Evolutionary conservation across 768 basidiomycete genomes (phyloP).

Genomic region (Sporobolomyces roseus): DNA sequence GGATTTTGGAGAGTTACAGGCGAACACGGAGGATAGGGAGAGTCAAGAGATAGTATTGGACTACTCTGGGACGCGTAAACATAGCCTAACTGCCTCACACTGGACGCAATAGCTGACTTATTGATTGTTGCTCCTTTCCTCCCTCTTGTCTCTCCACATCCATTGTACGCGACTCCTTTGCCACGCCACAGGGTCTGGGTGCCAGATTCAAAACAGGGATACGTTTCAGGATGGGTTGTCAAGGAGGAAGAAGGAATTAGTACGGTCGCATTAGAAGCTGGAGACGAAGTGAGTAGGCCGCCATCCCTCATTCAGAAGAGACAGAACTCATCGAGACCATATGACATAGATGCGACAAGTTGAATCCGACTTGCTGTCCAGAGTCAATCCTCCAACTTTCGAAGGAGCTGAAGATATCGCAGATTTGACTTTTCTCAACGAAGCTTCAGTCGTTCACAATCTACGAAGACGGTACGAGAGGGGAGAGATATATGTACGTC

Average conservation of each 20-base stretch:
- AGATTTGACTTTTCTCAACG: constrained; percentile 93
- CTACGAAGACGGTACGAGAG: constrained; percentile 84
- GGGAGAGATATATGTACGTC: constrained; percentile 79
- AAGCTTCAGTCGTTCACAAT: constrained; percentile 98
- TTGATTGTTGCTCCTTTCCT: background rate
- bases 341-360: constrained; percentile 14
- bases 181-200: constrained; percentile 87
- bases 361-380: constrained; percentile 31
- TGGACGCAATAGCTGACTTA: background rate
- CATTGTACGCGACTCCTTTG: background rate
- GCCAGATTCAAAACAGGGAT: constrained; percentile 85
- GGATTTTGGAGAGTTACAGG: too few relatives aligned
- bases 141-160: background rate
- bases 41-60: too few relatives aligned
- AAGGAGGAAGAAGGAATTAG: constrained; percentile 65
- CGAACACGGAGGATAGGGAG: too few relatives aligned
- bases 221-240: constrained; percentile 89
- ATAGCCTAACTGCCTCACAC: too few relatives aligned
- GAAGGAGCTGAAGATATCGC: constrained; percentile 97
- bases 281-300: constrained; percentile 23
- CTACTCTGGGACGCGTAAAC: too few relatives aligned
- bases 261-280: constrained; percentile 64
- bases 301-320: too few relatives aligned
- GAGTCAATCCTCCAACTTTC: constrained; percentile 55
- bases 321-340: background rate